Conservation (phyloP, 1,284 basidiomycete genomes). For the Vanrija pseudolonga region DNA sequence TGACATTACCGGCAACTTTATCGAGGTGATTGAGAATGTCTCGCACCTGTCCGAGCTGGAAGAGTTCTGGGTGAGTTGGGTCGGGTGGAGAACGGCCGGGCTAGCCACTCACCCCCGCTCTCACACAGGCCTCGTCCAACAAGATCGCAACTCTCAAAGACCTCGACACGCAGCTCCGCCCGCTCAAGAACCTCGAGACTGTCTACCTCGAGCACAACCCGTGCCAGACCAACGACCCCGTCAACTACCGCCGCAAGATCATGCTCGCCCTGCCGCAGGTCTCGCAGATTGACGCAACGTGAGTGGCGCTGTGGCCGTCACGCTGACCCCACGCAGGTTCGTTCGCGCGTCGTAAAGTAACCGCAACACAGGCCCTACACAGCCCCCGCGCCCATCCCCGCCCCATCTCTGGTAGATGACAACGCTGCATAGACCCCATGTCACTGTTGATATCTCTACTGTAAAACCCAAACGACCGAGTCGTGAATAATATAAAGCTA, state of each 20-base stretch:
- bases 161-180: constrained; percentile 69
- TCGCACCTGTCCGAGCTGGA: constrained; percentile 71
- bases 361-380: too few species aligned
- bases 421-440: too few species aligned
- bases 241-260: constrained; percentile 82
- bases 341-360: not conserved
- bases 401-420: too few species aligned
- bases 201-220: constrained; percentile 95
- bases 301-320: constrained; percentile 45
- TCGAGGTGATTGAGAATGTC: constrained; percentile 73
- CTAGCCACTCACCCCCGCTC: not conserved
- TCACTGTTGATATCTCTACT: too few species aligned
- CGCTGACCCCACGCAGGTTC: not conserved
- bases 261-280: constrained; percentile 83
- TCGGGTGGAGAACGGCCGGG: too few species aligned
- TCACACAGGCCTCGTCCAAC: constrained; percentile 76
- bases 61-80: constrained; percentile 80
- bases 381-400: too few species aligned
- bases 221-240: constrained; percentile 72
- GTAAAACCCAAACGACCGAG: too few species aligned
- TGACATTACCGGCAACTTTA: constrained; percentile 82
- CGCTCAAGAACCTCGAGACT: constrained; percentile 69
- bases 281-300: constrained; percentile 94
- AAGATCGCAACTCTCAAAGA: constrained; percentile 65
- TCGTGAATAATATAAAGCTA: too few species aligned